Evolutionary conservation across 2,329 filamentous ascomycete genomes (phyloP), one percentile per base, ranked within the genome.

Genomic region (Ophiosphaerella korrae): DNA sequence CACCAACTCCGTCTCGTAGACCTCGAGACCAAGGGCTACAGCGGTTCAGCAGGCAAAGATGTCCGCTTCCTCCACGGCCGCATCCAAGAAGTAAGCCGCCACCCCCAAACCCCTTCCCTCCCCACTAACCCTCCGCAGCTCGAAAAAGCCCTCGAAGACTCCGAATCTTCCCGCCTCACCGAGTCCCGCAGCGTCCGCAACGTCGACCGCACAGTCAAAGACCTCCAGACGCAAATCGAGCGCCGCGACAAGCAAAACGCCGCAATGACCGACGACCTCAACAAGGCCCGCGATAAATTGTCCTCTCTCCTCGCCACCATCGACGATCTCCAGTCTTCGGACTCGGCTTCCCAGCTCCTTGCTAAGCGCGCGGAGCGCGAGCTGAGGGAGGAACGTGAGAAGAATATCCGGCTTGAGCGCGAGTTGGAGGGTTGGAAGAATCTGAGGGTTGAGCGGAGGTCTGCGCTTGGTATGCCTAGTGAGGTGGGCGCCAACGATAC

Each of bases 21-120:
- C 71, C 82, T 97, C 7, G 93, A 99, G 78, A 97, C 94, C 37
- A 97, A 97, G 80, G 92, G 92, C 45, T 97, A 96, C 76, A 70
- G 63, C 38, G 94, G 92, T 16, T 95, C 88, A 59, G 90, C 90
- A 21, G 96, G 92, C 73, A 91, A 96, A 66, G 93, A 97, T 75
- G 90, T 97, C 62, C 89, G 94, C 68, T 97, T 97, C 78, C 77
- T 97, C 66, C 90, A 97, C 75, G 93, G 92, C 68, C 86, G 93
- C 43, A 91, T 99, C 60, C 92, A 97, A 78, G 93, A 97, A 83
- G 92, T 96, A 81, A 82, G 85, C 73, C 31, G 41, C 33, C 43
- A 33, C 5, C 16, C 8, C 18, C 35, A 35, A 24, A 43, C 32
- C 34, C 8, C 21, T 36, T 43, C 39, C 14, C 42, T 42, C 34